A percentile compares a stretch with the other conserved stretches of the same genome.
These are phyloP conservation scores for Penicillium corylophilum DNA, from an alignment of 2,329 filamentous ascomycete genomes.

Conservation along the genomic window DNA sequence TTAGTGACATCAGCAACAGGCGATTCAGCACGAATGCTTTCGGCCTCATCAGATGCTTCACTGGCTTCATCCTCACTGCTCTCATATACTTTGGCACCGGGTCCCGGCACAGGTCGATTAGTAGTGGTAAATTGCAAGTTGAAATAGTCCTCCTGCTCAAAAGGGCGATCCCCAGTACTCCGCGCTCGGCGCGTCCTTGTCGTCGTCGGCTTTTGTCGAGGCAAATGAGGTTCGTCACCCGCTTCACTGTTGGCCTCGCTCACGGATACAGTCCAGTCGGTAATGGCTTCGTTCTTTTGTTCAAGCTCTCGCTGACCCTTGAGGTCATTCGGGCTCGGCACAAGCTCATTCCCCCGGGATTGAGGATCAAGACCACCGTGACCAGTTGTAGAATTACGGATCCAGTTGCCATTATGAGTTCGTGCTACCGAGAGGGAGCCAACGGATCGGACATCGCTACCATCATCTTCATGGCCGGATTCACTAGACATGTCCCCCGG, in stretches of 20 bases:
- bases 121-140: constrained; percentile 26
- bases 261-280: constrained; percentile 53
- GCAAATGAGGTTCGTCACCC: constrained; percentile 28
- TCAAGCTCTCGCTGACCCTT: constrained; percentile 47
- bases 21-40: constrained; percentile 25
- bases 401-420: constrained; percentile 50
- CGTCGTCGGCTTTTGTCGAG: constrained; percentile 21
- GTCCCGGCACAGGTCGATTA: constrained; percentile 50
- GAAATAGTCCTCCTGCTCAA: constrained; percentile 36
- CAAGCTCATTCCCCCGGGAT: constrained; percentile 44
- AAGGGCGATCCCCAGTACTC: constrained; percentile 38
- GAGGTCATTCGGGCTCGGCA: constrained; percentile 53
- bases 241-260: constrained; percentile 47
- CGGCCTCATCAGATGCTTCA: constrained; percentile 41
- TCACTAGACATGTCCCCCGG: constrained; percentile 30
- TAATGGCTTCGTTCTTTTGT: constrained; percentile 55
- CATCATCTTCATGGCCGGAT: constrained; percentile 27
- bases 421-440: constrained; percentile 29
- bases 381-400: constrained; percentile 37
- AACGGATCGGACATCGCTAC: constrained; percentile 18
- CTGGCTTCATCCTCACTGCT: constrained; percentile 45
- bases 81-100: constrained; percentile 50
- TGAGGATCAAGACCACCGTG: constrained; percentile 50
- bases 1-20: constrained; percentile 29
- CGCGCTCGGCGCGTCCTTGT: constrained; percentile 48